Percentiles rank a stretch among this genome's conserved stretches.
phyloP scores from a whole-genome alignment of 352 stramenopile species.

The Phytopythium sindhum region DNA sequence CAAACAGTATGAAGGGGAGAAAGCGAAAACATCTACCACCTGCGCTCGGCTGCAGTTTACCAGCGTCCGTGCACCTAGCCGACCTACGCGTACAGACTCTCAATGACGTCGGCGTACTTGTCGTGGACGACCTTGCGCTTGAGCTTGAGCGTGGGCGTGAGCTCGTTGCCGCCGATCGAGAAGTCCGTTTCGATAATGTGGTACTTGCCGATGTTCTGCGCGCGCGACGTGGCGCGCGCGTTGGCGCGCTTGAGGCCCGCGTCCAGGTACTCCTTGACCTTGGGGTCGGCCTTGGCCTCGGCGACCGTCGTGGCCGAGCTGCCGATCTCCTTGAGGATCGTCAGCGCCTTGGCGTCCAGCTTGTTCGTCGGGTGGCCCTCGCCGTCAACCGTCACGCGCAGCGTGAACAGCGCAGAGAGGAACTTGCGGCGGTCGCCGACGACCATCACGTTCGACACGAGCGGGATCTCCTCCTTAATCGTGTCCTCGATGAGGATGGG shows the following conservation, averaged over 20 bases:
- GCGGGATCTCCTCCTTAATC: conserved; percentile 85
- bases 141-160: conserved; percentile 97
- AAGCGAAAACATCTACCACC: background rate
- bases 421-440: conserved; percentile 94
- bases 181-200: conserved; percentile 89
- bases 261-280: conserved; percentile 76
- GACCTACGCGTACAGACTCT: conserved; percentile 83
- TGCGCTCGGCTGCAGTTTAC: background rate
- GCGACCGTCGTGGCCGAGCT: conserved; percentile 63
- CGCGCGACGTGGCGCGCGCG: conserved; percentile 63
- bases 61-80: background rate
- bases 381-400: conserved; percentile 75
- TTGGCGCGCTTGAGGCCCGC: conserved; percentile 81
- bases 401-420: conserved; percentile 84
- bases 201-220: conserved; percentile 87
- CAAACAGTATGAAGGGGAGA: background rate
- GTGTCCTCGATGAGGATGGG: conserved; percentile 91
- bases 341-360: conserved; percentile 66
- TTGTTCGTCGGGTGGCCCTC: conserved; percentile 83
- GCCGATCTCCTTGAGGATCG: conserved; percentile 57
- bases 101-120: conserved; percentile 90
- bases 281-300: conserved; percentile 67
- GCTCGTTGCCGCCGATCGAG: conserved; percentile 84
- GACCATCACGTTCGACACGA: conserved; percentile 91
- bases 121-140: conserved; percentile 92